Percentiles rank a stretch among this genome's conserved stretches.
Evolutionary conservation across 2,329 filamentous ascomycete species (phyloP).

Genomic region (Pyrenochaeta sp.): DNA sequence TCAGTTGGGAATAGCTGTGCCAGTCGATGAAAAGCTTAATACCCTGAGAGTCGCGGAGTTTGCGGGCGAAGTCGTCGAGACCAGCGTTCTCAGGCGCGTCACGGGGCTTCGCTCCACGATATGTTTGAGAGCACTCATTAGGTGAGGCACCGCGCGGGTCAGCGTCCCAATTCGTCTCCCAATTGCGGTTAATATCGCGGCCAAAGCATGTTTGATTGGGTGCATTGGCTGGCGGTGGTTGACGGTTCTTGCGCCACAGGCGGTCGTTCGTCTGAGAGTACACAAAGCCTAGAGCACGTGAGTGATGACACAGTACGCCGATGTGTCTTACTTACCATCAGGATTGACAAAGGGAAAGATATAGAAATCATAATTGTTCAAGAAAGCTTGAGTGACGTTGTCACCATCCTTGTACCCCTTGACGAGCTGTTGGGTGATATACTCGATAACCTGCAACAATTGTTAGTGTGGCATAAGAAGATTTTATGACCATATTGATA

Average conservation of each 20-base stretch:
- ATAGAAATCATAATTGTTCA: constrained; percentile 44
- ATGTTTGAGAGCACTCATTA: constrained; percentile 39
- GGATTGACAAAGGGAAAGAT: constrained; percentile 45
- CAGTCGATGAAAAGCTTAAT: constrained; percentile 70
- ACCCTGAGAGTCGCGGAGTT: constrained; percentile 55
- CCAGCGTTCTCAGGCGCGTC: constrained; percentile 41
- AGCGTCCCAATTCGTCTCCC: constrained; percentile 42
- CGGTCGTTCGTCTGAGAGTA: constrained; percentile 45
- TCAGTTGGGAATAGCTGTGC: constrained; percentile 69
- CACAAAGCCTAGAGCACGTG: constrained; percentile 35
- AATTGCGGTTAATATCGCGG: constrained; percentile 47
- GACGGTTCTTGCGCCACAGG: constrained; percentile 47
- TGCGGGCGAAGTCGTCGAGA: constrained; percentile 57
- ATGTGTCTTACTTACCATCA: constrained; percentile 28
- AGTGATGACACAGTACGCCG: neutral
- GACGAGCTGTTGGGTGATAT: constrained; percentile 38
- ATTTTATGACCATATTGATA: neutral
- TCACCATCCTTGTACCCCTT: constrained; percentile 37
- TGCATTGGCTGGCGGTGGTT: constrained; percentile 31
- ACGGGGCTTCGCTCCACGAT: constrained; percentile 39
- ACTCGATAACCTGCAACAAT: constrained; percentile 29
- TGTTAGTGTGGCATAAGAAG: neutral
- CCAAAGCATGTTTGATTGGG: constrained; percentile 43
- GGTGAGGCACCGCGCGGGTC: constrained; percentile 38
- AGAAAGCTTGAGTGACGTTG: constrained; percentile 41